Evolutionary conservation across 2,329 filamentous ascomycete species (phyloP), one percentile per base, ranked within the genome.

Genomic region (Parafenestella ontariensis): DNA sequence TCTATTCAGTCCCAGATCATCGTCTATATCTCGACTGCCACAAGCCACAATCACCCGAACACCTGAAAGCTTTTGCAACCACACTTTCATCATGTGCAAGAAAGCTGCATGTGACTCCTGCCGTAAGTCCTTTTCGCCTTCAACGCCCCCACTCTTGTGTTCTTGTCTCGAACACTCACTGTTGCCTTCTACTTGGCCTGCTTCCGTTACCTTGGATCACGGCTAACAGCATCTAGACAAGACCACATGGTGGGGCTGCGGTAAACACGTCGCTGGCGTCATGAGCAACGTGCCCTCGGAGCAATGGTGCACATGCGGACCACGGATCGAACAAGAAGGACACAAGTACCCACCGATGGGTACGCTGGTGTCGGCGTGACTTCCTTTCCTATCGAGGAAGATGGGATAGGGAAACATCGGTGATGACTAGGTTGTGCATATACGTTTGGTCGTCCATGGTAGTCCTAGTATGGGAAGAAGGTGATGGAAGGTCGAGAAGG

Each of bases 291-390:
- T 90, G 39, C 81, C 86, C 4, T 76, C 79, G 31, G 74, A 79
- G 5, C 80, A 90, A 36, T 84, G 87, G 76, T 92, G 89, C 78
- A 79, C 78, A 21, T 92, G 89, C 71, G 78, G 82, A 64, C 88
- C 88, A 24, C 84, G 84, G 69, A 78, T 89, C 58, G 82, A 86
- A 68, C 78, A 80, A 36, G 82, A 85, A 50, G 87, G 86, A 41
- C 84, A 83, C 66, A 66, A 82, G 67, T 90, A 89, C 67, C 88
- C 88, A 54, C 87, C 87, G 24, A 88, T 84, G 82, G 86, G 81
- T 4, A 76, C 73, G 8, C 47, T 64, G 15, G 46, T 58, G 28
- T 60, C 64, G 23, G 63, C 67, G 37, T 73, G 70, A 72, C 66
- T 70, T 49, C 58, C 59, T 34, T 52, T 34, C 45, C 46, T 49